Percentiles rank a stretch among this genome's conserved stretches.
Evolutionary conservation across 345 rosid species (phyloP).

Genomic region (Pseudoturritis turrita): DNA sequence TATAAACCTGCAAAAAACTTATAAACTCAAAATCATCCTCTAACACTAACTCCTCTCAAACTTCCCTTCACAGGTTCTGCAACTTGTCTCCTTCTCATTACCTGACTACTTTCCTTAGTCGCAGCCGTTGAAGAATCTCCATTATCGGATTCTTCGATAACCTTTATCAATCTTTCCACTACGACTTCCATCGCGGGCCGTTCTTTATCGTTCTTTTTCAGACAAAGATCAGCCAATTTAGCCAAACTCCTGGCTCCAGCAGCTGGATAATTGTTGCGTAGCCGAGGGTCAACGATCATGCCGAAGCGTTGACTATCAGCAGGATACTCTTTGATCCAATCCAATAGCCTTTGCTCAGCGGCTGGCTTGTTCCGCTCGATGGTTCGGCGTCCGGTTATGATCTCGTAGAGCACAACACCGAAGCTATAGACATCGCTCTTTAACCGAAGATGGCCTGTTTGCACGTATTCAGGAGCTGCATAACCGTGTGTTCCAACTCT

Average conservation of each 20-base stretch:
- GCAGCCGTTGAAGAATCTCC: neutral
- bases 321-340: constrained; percentile 80
- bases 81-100: neutral
- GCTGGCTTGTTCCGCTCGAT: constrained; percentile 65
- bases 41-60: constrained; percentile 26
- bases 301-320: constrained; percentile 53
- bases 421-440: constrained; percentile 89
- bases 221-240: constrained; percentile 64
- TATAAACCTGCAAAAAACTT: neutral
- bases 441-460: constrained; percentile 73
- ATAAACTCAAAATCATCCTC: constrained; percentile 14
- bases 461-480: constrained; percentile 88
- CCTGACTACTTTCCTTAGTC: constrained; percentile 13
- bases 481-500: constrained; percentile 85
- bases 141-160: constrained; percentile 36
- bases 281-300: constrained; percentile 61
- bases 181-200: constrained; percentile 68
- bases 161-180: constrained; percentile 52
- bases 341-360: constrained; percentile 55
- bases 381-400: constrained; percentile 72
- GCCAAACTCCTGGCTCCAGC: constrained; percentile 57
- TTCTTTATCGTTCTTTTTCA: constrained; percentile 56
- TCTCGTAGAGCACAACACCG: constrained; percentile 82
- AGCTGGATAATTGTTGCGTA: constrained; percentile 49
- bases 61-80: constrained; percentile 11